Percentiles rank a stretch among this genome's conserved stretches.
Evolutionary conservation across 2,329 filamentous ascomycete genomes (phyloP).

Genomic region (Pseudocercospora crystallina): DNA sequence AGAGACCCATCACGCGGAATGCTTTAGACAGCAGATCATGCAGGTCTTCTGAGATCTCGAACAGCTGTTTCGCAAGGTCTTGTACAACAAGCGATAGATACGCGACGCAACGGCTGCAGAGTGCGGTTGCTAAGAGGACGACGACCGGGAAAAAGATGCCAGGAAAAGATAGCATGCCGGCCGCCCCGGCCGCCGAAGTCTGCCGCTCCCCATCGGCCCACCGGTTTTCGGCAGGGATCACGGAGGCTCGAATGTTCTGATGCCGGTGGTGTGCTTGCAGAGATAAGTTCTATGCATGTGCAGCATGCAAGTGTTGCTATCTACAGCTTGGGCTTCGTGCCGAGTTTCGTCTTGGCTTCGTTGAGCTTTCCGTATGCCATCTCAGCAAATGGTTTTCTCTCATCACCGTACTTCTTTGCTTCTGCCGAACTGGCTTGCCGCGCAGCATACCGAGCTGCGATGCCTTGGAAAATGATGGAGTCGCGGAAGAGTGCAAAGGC

Average conservation of each 20-base stretch:
- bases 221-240: too few relatives aligned
- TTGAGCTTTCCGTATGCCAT: slow-evolving; percentile 73
- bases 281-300: not conserved
- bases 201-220: not conserved
- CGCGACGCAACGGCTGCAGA: too few relatives aligned
- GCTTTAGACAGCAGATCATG: too few relatives aligned
- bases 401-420: slow-evolving; percentile 69
- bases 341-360: slow-evolving; percentile 38
- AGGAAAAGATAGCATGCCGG: not conserved
- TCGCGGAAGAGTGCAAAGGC: slow-evolving; percentile 62
- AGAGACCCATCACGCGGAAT: slow-evolving; percentile 5
- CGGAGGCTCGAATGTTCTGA: too few relatives aligned
- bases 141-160: too few relatives aligned
- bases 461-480: slow-evolving; percentile 75
- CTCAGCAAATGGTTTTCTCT: slow-evolving; percentile 70
- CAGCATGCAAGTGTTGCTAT: not conserved
- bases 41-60: too few relatives aligned
- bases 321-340: slow-evolving; percentile 30
- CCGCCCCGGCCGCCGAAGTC: not conserved
- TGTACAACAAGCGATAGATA: too few relatives aligned
- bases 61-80: too few relatives aligned
- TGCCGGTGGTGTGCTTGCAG: not conserved
- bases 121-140: too few relatives aligned
- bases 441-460: slow-evolving; percentile 79
- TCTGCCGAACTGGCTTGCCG: slow-evolving; percentile 85